A percentile compares a stretch with the other conserved stretches of the same genome.
These are phyloP conservation scores for Vigna reflexopilosa DNA, from an alignment of 306 rosid species.

Conservation along the genomic window DNA sequence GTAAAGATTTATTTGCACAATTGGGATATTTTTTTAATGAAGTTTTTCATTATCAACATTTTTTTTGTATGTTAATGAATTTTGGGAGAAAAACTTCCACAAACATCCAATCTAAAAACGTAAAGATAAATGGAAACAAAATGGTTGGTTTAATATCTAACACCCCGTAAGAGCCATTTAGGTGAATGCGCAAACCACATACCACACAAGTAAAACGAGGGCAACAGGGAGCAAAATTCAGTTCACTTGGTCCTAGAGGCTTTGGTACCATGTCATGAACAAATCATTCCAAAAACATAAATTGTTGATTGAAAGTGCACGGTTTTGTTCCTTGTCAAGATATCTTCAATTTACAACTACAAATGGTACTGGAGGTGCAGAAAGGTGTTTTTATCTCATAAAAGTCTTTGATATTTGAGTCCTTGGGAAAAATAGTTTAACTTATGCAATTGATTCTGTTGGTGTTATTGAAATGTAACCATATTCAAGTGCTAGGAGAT, in stretches of 20 bases:
- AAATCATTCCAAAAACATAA: neutral
- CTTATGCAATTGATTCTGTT: neutral
- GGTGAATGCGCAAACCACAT: neutral
- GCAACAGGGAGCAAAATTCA: neutral
- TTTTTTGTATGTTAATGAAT: slow-evolving; percentile 20
- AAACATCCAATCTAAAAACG: neutral
- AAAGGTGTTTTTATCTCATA: slow-evolving; percentile 12
- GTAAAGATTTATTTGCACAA: neutral
- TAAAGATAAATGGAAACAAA: neutral
- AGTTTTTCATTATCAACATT: slow-evolving; percentile 22
- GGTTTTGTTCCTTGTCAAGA: slow-evolving; percentile 13
- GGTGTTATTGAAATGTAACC: neutral
- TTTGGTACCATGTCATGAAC: neutral
- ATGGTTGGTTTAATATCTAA: slow-evolving; percentile 5
- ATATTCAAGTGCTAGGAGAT: neutral
- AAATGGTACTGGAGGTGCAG: neutral
- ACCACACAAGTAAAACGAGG: neutral
- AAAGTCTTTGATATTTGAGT: slow-evolving; percentile 23
- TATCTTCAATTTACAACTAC: slow-evolving; percentile 1
- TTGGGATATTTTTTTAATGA: slow-evolving; percentile 20
- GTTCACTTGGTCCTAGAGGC: slow-evolving; percentile 2
- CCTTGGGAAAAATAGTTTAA: neutral
- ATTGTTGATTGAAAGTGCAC: neutral
- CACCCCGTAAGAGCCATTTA: neutral
- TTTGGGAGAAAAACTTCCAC: neutral